A percentile compares a stretch with the other conserved stretches of the same genome.
Conservation (phyloP, 2,329 filamentous ascomycete genomes). For the Ascochyta rabiei region DNA sequence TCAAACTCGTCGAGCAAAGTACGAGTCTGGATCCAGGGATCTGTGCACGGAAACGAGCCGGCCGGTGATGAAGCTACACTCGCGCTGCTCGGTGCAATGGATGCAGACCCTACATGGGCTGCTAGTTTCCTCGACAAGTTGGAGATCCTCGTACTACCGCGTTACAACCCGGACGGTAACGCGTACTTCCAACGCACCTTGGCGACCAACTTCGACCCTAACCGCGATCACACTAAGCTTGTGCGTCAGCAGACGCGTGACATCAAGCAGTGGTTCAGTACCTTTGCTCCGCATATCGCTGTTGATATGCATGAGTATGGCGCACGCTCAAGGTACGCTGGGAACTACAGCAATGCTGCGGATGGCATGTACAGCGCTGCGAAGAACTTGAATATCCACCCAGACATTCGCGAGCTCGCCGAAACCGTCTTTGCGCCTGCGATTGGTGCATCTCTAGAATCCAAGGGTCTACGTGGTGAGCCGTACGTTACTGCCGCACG, state of each 20-base stretch:
- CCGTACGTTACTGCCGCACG: slow-evolving; percentile 42
- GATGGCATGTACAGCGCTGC: slow-evolving; percentile 46
- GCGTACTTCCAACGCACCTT: slow-evolving; percentile 45
- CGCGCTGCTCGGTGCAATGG: slow-evolving; percentile 45
- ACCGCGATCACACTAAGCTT: slow-evolving; percentile 47
- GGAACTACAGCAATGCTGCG: slow-evolving; percentile 41
- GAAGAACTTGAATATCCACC: slow-evolving; percentile 47
- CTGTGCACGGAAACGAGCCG: slow-evolving; percentile 48
- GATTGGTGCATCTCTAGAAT: slow-evolving; percentile 37
- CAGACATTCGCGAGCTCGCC: slow-evolving; percentile 40
- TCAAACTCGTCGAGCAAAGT: slow-evolving; percentile 33
- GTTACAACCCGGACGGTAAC: slow-evolving; percentile 48
- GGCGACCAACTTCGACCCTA: slow-evolving; percentile 47
- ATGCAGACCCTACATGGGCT: slow-evolving; percentile 41
- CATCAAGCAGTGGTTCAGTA: slow-evolving; percentile 41
- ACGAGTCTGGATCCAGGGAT: slow-evolving; percentile 47
- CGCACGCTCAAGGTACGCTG: slow-evolving; percentile 33
- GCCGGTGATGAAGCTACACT: slow-evolving; percentile 46
- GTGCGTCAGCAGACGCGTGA: slow-evolving; percentile 43
- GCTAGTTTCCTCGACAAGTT: slow-evolving; percentile 37
- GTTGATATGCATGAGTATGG: slow-evolving; percentile 49
- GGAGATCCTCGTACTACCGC: slow-evolving; percentile 44
- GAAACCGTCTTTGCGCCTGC: slow-evolving; percentile 43
- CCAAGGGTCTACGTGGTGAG: slow-evolving; percentile 39
- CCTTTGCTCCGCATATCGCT: slow-evolving; percentile 42